These are phyloP conservation scores for Bacidia gigantensis DNA, from an alignment of 495 filamentous ascomycete genomes.

Conservation along the genomic window DNA sequence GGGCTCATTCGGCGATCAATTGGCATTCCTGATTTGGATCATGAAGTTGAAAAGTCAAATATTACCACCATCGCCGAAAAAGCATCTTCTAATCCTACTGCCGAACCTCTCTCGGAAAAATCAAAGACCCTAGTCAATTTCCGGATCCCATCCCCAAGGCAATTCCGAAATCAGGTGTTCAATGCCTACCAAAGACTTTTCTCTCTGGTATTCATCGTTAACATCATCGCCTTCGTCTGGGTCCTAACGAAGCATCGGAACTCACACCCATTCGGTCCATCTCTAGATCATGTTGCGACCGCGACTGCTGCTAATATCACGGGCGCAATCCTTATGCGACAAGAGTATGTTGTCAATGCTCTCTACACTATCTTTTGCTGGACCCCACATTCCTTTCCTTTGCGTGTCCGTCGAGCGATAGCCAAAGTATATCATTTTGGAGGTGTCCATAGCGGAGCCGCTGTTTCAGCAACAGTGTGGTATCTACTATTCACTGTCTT, in stretches of 20 bases:
- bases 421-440: conserved; percentile 69
- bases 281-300: conserved; percentile 23
- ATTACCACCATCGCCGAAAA: conserved; percentile 6
- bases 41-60: conserved; percentile 14
- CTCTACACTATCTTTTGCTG: conserved; percentile 48
- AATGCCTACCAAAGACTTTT: conserved; percentile 41
- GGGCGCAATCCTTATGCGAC: conserved; percentile 48
- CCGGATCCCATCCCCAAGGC: conserved; percentile 6
- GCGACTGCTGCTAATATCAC: conserved; percentile 40
- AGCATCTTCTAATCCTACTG: conserved; percentile 7
- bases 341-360: conserved; percentile 62
- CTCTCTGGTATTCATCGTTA: conserved; percentile 36
- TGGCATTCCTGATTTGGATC: conserved; percentile 14
- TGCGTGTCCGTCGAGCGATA: conserved; percentile 47
- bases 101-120: conserved; percentile 11
- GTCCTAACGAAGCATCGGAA: conserved; percentile 19
- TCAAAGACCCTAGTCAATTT: conserved; percentile 12
- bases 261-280: conserved; percentile 16
- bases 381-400: conserved; percentile 46
- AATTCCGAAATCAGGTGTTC: conserved; percentile 27
- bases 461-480: conserved; percentile 55
- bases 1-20: conserved; percentile 13
- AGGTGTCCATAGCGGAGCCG: conserved; percentile 61
- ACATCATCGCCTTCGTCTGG: conserved; percentile 36
- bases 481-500: conserved; percentile 44